phyloP scores from a whole-genome alignment of 331 rosid genomes.

The Prunus yedoensis region DNA sequence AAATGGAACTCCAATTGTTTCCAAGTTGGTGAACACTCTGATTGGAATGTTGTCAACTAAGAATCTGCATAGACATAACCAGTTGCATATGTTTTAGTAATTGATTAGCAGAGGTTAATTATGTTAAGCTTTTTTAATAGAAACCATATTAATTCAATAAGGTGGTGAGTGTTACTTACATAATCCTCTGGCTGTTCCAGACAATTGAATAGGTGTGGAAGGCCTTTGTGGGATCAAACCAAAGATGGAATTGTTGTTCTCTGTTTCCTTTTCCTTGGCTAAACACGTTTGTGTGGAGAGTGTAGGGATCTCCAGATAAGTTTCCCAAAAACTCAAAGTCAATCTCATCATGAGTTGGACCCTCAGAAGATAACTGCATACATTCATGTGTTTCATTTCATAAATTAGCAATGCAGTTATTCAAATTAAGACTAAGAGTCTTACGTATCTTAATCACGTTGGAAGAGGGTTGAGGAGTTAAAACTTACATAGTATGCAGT shows the following conservation, averaged over 20 bases:
- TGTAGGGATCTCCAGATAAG: slow-evolving; percentile 39
- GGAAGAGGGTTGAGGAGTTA: too few species aligned
- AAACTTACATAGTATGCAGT: slow-evolving; percentile 41
- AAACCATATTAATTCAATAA: too few species aligned
- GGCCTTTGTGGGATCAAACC: slow-evolving; percentile 48
- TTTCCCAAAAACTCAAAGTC: slow-evolving; percentile 52
- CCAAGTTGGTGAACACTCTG: slow-evolving; percentile 35
- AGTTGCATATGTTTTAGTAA: not conserved
- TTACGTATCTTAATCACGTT: too few species aligned
- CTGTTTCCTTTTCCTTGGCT: slow-evolving; percentile 39
- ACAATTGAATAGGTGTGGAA: slow-evolving; percentile 47
- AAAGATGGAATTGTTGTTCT: slow-evolving; percentile 43
- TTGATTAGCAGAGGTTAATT: not conserved
- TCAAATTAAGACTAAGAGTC: too few species aligned
- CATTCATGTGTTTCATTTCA: not conserved
- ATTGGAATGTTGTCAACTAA: slow-evolving; percentile 32
- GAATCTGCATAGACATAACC: not conserved
- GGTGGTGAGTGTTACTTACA: slow-evolving; percentile 19
- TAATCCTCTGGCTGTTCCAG: slow-evolving; percentile 39
- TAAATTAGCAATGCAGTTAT: not conserved
- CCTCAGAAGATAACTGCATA: slow-evolving; percentile 43
- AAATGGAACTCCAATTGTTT: slow-evolving; percentile 39
- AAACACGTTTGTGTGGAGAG: slow-evolving; percentile 43
- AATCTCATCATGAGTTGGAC: slow-evolving; percentile 47
- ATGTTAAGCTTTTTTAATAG: too few species aligned